Evolutionary conservation across 495 filamentous ascomycete genomes (phyloP).

Genomic region (Usnea hakonensis): DNA sequence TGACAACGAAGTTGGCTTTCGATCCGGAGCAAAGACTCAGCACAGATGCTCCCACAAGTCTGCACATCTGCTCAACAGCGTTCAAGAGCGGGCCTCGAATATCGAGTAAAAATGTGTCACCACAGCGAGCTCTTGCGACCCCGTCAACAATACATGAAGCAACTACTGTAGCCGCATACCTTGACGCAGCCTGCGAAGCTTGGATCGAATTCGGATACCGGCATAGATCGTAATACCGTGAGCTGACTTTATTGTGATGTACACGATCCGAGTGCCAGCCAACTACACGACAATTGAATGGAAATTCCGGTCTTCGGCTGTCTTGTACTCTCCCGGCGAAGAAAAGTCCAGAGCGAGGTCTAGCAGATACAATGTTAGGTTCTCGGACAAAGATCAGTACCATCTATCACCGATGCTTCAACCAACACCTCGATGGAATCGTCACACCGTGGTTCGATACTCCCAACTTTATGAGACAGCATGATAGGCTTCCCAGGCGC

Average conservation of each 20-base stretch:
- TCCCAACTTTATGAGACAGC: neutral
- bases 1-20: slow-evolving; percentile 10
- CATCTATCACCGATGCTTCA: slow-evolving; percentile 15
- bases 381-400: slow-evolving; percentile 3
- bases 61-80: neutral
- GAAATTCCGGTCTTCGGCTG: neutral
- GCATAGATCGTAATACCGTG: too few species aligned
- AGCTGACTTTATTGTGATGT: neutral
- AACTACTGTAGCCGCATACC: slow-evolving; percentile 8
- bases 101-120: slow-evolving; percentile 9
- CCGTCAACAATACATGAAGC: slow-evolving; percentile 15
- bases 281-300: slow-evolving; percentile 1
- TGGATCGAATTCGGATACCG: neutral
- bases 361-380: neutral
- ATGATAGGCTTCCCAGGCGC: slow-evolving; percentile 9
- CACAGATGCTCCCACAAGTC: slow-evolving; percentile 6
- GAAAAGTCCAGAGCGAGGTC: slow-evolving; percentile 6
- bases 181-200: slow-evolving; percentile 7
- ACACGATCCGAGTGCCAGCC: slow-evolving; percentile 16
- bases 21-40: neutral
- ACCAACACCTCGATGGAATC: slow-evolving; percentile 7
- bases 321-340: slow-evolving; percentile 17
- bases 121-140: slow-evolving; percentile 11
- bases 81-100: slow-evolving; percentile 5
- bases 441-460: neutral